phyloP scores from a whole-genome alignment of 164 flowering plant genomes.

The Kingdonia uniflora region DNA sequence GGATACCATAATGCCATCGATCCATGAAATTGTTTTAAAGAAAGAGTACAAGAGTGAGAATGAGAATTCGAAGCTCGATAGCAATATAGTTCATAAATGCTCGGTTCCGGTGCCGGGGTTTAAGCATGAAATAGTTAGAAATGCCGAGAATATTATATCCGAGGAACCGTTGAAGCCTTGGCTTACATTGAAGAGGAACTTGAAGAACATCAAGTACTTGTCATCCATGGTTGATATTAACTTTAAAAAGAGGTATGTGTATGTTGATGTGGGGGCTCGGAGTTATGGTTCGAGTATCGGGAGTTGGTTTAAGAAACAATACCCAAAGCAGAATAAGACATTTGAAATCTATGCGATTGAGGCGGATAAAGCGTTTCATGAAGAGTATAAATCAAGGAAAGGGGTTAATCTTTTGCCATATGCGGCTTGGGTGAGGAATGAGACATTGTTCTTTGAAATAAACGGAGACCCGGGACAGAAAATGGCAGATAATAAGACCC shows the following conservation, averaged over 20 bases:
- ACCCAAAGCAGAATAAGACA: conserved; percentile 85
- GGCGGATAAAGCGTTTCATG: conserved; percentile 73
- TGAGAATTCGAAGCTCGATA: conserved; percentile 1
- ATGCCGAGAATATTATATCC: conserved; percentile 66
- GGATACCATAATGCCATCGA: too few relatives aligned
- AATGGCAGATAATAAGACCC: background rate
- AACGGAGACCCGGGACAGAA: background rate
- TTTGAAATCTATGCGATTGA: conserved; percentile 88
- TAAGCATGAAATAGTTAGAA: conserved; percentile 44
- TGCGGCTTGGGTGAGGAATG: conserved; percentile 4
- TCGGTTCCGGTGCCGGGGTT: conserved; percentile 51
- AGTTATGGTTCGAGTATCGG: conserved; percentile 94
- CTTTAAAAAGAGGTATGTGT: conserved; percentile 68
- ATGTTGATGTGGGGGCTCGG: conserved; percentile 88
- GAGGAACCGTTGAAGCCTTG: conserved; percentile 95
- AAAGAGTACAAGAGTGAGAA: conserved; percentile 29
- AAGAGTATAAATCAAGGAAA: conserved; percentile 54
- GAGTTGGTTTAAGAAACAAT: conserved; percentile 93
- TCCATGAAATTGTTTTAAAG: conserved; percentile 59
- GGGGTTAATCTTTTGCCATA: conserved; percentile 23
- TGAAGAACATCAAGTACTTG: conserved; percentile 66
- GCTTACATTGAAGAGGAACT: conserved; percentile 74
- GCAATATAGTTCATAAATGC: conserved; percentile 8
- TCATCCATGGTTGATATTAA: conserved; percentile 71
- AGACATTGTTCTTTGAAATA: background rate